Evolutionary conservation across 441 rosid genomes (phyloP).

Genomic region (Biscutella laevigata): DNA sequence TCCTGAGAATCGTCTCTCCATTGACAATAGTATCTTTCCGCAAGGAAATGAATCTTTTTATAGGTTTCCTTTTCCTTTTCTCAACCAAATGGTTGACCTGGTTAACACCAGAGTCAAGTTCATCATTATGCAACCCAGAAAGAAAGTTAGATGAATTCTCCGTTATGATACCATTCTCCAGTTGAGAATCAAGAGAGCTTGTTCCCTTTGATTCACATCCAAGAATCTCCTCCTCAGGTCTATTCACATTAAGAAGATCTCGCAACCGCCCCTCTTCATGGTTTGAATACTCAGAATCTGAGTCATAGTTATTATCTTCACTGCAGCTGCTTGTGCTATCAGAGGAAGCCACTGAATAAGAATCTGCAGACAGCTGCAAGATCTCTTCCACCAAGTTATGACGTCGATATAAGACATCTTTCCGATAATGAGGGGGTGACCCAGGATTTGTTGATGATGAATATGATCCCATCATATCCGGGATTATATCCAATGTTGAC

Average conservation of each 20-base stretch:
- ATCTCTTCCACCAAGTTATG: slow-evolving; percentile 81
- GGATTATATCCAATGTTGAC: slow-evolving; percentile 37
- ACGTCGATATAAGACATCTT: slow-evolving; percentile 77
- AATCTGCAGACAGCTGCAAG: slow-evolving; percentile 80
- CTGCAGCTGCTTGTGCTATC: slow-evolving; percentile 73
- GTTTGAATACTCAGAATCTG: slow-evolving; percentile 33
- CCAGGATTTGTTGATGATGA: slow-evolving; percentile 44
- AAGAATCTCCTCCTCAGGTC: slow-evolving; percentile 18
- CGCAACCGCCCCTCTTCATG: slow-evolving; percentile 29
- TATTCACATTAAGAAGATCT: slow-evolving; percentile 29
- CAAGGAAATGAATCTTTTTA: slow-evolving; percentile 49
- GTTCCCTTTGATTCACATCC: slow-evolving; percentile 29
- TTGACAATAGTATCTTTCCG: slow-evolving; percentile 30
- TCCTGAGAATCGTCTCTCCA: slow-evolving; percentile 19
- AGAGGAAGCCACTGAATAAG: slow-evolving; percentile 69
- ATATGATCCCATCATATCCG: slow-evolving; percentile 33
- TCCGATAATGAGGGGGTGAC: slow-evolving; percentile 81
- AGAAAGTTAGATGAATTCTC: slow-evolving; percentile 13
- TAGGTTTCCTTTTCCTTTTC: slow-evolving; percentile 43
- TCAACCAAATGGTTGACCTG: slow-evolving; percentile 29
- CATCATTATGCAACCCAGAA: slow-evolving; percentile 27
- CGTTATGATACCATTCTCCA: slow-evolving; percentile 26
- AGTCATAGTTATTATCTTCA: slow-evolving; percentile 46
- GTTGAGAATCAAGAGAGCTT: slow-evolving; percentile 21
- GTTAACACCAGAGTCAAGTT: slow-evolving; percentile 26